A percentile compares a stretch with the other conserved stretches of the same genome.
phyloP scores from a whole-genome alignment of 2,329 filamentous ascomycete species.

The Colletotrichum sp. region DNA sequence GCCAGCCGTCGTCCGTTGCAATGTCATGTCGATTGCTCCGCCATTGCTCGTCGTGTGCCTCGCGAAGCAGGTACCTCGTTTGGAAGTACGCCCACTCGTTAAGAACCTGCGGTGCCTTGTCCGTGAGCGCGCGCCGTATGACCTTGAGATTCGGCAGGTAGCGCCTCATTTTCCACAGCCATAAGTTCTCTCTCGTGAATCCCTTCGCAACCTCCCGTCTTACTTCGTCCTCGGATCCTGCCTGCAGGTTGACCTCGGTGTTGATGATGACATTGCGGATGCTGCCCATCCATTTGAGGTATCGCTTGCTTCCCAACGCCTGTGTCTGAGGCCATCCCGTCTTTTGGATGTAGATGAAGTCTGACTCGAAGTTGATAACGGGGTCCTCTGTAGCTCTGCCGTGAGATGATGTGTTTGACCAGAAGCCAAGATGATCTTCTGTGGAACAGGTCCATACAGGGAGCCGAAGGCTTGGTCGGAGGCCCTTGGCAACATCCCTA shows the following conservation, averaged over 20 bases:
- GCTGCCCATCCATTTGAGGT: neutral
- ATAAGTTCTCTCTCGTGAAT: accelerated
- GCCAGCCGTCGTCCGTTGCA: neutral
- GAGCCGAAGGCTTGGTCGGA: neutral
- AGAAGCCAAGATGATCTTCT: neutral
- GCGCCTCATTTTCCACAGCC: neutral
- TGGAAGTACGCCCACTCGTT: neutral
- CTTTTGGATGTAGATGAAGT: neutral
- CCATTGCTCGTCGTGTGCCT: neutral
- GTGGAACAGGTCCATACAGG: neutral
- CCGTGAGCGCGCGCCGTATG: neutral
- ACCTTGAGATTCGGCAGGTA: neutral
- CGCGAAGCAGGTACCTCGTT: neutral
- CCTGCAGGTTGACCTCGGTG: accelerated
- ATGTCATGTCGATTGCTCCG: accelerated
- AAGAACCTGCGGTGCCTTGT: accelerated
- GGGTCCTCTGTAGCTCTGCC: neutral
- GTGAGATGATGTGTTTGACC: neutral
- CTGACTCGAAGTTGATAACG: neutral
- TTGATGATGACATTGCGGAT: neutral
- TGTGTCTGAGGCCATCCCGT: no score
- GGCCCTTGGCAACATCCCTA: neutral
- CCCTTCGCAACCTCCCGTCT: neutral
- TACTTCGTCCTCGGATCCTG: neutral
- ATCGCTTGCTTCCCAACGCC: no score